These are phyloP conservation scores for Aspergillaceae sp. DNA, from an alignment of 2,329 filamentous ascomycete genomes.

Conservation along the genomic window DNA sequence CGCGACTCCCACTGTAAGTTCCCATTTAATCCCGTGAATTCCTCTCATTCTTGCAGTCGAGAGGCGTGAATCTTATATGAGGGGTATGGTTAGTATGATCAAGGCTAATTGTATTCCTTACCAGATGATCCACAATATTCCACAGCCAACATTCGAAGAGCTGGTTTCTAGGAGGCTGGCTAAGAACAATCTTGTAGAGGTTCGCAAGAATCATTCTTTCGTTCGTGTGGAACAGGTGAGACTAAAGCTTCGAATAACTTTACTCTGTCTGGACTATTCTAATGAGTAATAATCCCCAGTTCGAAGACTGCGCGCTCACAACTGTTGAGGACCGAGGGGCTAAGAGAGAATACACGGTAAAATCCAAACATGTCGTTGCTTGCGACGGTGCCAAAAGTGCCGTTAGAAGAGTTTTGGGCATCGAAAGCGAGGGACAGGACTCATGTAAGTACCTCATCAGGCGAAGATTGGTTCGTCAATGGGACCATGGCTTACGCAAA, in stretches of 20 bases:
- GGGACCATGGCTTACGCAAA: too few relatives aligned
- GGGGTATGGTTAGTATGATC: too few relatives aligned
- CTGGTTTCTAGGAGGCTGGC: conserved; percentile 20
- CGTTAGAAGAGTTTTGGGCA: conserved; percentile 24
- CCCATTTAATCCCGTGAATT: too few relatives aligned
- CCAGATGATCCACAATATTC: conserved; percentile 39
- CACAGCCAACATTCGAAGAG: conserved; percentile 36
- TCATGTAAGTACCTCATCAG: conserved; percentile 23
- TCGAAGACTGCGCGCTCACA: conserved; percentile 17
- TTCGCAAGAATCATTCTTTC: conserved; percentile 20
- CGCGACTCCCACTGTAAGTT: conserved; percentile 25
- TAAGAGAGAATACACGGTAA: conserved; percentile 16
- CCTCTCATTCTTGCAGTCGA: too few relatives aligned
- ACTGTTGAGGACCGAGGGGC: conserved; percentile 22
- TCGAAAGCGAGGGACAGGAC: conserved; percentile 37
- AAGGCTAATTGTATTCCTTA: too few relatives aligned
- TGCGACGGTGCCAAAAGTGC: conserved; percentile 29
- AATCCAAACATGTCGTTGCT: conserved; percentile 26
- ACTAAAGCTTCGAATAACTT: too few relatives aligned
- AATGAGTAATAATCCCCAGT: conserved; percentile 7
- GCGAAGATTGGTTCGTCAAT: too few relatives aligned
- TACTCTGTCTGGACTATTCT: too few relatives aligned
- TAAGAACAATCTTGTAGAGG: conserved; percentile 8
- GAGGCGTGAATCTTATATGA: too few relatives aligned
- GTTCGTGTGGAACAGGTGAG: conserved; percentile 25